phyloP scores from a whole-genome alignment of 176 grass and related monocot species.

The barley (Hordeum vulgare) region DNA sequence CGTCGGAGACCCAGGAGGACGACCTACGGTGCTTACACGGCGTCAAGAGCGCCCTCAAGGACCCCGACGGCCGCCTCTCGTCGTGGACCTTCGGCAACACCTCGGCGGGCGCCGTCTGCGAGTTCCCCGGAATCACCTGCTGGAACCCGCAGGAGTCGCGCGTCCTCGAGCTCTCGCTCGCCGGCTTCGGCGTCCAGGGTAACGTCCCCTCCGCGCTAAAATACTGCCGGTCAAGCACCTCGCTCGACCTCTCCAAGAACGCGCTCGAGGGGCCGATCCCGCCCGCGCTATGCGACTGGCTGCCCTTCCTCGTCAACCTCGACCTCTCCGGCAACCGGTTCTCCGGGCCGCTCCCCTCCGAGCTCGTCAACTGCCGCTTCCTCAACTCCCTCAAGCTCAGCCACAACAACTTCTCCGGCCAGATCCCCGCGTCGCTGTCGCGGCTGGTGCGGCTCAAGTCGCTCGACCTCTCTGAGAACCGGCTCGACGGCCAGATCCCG shows the following conservation, averaged over 20 bases:
- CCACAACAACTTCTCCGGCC: slow-evolving; percentile 51
- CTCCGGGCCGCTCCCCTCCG: slow-evolving; percentile 53
- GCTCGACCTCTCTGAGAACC: slow-evolving; percentile 72
- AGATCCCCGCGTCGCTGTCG: slow-evolving; percentile 60
- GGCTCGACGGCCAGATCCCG: slow-evolving; percentile 60
- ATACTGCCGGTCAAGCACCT: slow-evolving; percentile 54
- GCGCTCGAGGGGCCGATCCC: slow-evolving; percentile 35
- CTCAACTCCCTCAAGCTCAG: slow-evolving; percentile 67
- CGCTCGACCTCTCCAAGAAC: slow-evolving; percentile 73
- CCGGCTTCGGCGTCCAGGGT: slow-evolving; percentile 52
- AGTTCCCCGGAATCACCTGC: slow-evolving; percentile 50
- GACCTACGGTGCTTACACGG: slow-evolving; percentile 56
- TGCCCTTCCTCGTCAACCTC: slow-evolving; percentile 57
- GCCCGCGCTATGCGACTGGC: slow-evolving; percentile 66
- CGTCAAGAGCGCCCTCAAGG: slow-evolving; percentile 18
- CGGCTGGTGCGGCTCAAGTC: slow-evolving; percentile 59
- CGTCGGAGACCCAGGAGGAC: slow-evolving; percentile 42
- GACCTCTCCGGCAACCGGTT: slow-evolving; percentile 70
- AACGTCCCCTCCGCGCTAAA: slow-evolving; percentile 47
- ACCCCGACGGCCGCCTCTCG: slow-evolving; percentile 3
- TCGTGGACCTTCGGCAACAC: slow-evolving; percentile 56
- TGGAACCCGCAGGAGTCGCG: slow-evolving; percentile 81
- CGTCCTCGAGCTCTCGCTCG: slow-evolving; percentile 45
- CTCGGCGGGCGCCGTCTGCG: slow-evolving; percentile 46
- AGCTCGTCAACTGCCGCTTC: slow-evolving; percentile 67